Conservation (phyloP, 2,329 filamentous ascomycete species). For the Mycogone perniciosa region DNA sequence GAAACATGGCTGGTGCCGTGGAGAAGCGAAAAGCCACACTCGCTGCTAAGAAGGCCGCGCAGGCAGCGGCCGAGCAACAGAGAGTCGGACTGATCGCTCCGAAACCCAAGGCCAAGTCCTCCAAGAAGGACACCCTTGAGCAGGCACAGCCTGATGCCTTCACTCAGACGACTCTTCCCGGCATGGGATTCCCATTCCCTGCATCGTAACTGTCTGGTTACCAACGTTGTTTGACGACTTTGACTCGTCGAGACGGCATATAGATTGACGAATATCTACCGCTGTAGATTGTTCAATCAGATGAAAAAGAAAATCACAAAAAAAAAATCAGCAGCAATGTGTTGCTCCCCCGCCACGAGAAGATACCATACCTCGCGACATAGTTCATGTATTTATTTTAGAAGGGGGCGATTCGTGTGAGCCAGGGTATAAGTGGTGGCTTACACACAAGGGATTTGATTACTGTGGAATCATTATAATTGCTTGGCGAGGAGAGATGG, state of each 20-base stretch:
- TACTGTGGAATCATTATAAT: background rate
- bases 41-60: constrained; percentile 50
- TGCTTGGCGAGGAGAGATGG: constrained; percentile 5
- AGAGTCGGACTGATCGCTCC: constrained; percentile 31
- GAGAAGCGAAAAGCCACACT: constrained; percentile 55
- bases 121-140: constrained; percentile 27
- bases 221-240: background rate
- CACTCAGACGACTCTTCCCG: constrained; percentile 24
- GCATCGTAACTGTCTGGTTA: constrained; percentile 3
- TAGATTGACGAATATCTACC: no score
- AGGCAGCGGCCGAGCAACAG: constrained; percentile 35
- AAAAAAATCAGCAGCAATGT: no score
- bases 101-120: constrained; percentile 31
- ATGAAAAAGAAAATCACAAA: no score
- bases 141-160: constrained; percentile 19
- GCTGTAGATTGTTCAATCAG: no score
- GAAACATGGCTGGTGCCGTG: constrained; percentile 54
- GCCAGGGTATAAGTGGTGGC: no score
- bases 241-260: no score
- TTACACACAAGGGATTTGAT: background rate
- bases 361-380: background rate
- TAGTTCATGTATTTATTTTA: background rate
- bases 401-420: no score
- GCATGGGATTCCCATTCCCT: constrained; percentile 23
- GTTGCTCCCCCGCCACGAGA: background rate